These are phyloP conservation scores for Naganishia liquefaciens DNA, from an alignment of 1,284 basidiomycete genomes.

Conservation along the genomic window DNA sequence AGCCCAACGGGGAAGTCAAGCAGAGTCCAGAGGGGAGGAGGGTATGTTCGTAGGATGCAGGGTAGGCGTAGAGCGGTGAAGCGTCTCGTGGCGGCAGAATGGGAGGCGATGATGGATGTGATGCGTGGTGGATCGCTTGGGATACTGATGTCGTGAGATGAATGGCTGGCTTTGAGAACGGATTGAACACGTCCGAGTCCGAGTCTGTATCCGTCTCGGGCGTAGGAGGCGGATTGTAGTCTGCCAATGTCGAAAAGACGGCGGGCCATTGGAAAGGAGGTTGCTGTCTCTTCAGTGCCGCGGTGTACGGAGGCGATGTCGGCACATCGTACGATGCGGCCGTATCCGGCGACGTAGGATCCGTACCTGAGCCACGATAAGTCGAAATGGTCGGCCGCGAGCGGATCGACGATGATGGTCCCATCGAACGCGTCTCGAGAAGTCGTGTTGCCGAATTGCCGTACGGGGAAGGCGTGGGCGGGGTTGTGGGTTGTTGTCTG, in stretches of 20 bases:
- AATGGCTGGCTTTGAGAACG: background rate
- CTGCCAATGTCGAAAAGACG: background rate
- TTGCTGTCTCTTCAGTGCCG: background rate
- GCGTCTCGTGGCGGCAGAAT: background rate
- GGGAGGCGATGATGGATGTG: too few species aligned
- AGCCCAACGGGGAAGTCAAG: slow-evolving; percentile 15
- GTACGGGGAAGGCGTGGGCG: slow-evolving; percentile 2
- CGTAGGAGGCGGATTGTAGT: background rate
- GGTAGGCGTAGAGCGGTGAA: slow-evolving; percentile 9
- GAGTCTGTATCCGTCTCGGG: slow-evolving; percentile 18
- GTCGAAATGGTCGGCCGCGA: slow-evolving; percentile 14
- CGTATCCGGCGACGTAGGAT: background rate
- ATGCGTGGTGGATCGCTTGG: too few species aligned
- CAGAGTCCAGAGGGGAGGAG: slow-evolving; percentile 14
- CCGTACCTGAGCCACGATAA: slow-evolving; percentile 1
- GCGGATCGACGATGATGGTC: background rate
- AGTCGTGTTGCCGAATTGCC: slow-evolving; percentile 21
- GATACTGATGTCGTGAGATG: too few species aligned
- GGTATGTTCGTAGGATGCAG: slow-evolving; percentile 14
- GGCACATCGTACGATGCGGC: background rate
- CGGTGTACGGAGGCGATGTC: slow-evolving; percentile 22
- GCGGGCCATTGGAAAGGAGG: background rate
- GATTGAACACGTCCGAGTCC: slow-evolving; percentile 20
- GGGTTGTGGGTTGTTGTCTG: background rate
- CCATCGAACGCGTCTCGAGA: slow-evolving; percentile 4